Conservation (phyloP, 306 rosid genomes). For the Crotalaria pallida region DNA sequence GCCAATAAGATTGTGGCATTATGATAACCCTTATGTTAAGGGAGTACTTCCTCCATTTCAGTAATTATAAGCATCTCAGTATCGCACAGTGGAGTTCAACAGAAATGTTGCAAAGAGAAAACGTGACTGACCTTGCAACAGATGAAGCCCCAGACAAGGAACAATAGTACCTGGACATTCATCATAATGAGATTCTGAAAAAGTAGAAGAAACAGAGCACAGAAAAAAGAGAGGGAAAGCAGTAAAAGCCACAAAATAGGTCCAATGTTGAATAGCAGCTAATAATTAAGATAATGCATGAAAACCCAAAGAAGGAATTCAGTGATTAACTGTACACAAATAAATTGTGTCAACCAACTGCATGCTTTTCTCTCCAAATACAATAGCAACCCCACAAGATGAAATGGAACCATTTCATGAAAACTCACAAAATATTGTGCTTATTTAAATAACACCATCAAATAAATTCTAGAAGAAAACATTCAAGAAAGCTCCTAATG, state of each 20-base stretch:
- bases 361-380: background rate
- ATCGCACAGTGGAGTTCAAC: background rate
- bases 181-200: conserved; percentile 33
- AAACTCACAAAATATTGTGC: background rate
- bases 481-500: background rate
- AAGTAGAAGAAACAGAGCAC: background rate
- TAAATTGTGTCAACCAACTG: background rate
- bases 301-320: background rate
- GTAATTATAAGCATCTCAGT: background rate
- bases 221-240: background rate
- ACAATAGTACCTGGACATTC: conserved; percentile 67
- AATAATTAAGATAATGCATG: background rate
- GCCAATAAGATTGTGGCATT: conserved; percentile 17
- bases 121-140: conserved; percentile 82
- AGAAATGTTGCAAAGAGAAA: conserved; percentile 7
- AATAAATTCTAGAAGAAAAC: background rate
- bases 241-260: background rate
- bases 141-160: conserved; percentile 74
- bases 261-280: background rate
- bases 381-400: background rate
- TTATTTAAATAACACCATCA: background rate
- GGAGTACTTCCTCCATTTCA: conserved; percentile 2
- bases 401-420: background rate
- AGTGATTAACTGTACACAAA: background rate
- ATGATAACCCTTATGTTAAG: background rate